phyloP scores from a whole-genome alignment of 352 stramenopile genomes.

The Phytophthora boehmeriae region DNA sequence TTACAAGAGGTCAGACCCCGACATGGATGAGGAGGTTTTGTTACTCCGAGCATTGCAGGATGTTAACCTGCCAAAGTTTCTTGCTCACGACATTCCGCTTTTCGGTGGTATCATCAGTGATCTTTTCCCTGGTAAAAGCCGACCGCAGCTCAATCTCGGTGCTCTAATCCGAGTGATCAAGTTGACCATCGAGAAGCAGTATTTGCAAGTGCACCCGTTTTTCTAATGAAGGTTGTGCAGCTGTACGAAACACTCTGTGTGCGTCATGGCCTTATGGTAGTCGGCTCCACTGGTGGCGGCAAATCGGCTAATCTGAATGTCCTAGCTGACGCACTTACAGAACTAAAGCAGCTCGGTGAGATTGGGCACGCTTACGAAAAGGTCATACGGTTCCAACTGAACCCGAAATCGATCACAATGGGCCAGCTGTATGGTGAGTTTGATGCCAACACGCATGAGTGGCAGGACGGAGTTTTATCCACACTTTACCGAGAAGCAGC shows the following conservation, averaged over 20 bases:
- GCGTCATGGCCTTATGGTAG: constrained; percentile 95
- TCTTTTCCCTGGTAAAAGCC: constrained; percentile 91
- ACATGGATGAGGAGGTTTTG: constrained; percentile 94
- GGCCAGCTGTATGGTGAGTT: constrained; percentile 96
- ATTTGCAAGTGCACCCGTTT: constrained; percentile 89
- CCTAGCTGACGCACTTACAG: constrained; percentile 84
- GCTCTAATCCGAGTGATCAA: constrained; percentile 88
- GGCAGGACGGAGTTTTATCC: constrained; percentile 93
- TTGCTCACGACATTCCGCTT: constrained; percentile 94
- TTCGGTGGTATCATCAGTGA: constrained; percentile 96
- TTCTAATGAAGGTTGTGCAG: constrained; percentile 95
- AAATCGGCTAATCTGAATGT: constrained; percentile 91
- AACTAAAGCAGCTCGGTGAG: constrained; percentile 84
- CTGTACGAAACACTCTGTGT: constrained; percentile 96
- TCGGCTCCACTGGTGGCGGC: constrained; percentile 92
- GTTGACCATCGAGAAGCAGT: constrained; percentile 80
- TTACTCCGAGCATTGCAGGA: constrained; percentile 93
- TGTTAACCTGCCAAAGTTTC: constrained; percentile 96
- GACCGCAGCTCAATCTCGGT: constrained; percentile 92
- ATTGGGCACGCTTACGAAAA: constrained; percentile 86
- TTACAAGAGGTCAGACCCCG: constrained; percentile 92
- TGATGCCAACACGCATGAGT: constrained; percentile 95
- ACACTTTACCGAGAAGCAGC: constrained; percentile 90
- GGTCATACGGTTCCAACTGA: constrained; percentile 89
- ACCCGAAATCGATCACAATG: constrained; percentile 97